Evolutionary conservation across 441 rosid species (phyloP).

Genomic region (California macrophylla): DNA sequence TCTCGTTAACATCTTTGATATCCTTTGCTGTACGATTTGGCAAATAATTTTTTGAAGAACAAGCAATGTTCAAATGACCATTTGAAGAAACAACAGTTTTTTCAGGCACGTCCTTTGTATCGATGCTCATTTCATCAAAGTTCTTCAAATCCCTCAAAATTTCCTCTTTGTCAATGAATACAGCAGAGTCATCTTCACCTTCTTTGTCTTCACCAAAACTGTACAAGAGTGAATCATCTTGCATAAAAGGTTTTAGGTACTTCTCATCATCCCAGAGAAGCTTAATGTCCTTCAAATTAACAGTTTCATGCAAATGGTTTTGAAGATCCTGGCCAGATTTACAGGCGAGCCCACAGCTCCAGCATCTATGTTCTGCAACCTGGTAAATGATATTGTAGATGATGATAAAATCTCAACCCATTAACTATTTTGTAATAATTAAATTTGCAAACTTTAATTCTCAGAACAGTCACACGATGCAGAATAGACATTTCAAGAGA

Average conservation of each 20-base stretch:
- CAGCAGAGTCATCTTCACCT: conserved; percentile 42
- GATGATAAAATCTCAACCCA: neutral
- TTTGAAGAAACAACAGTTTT: conserved; percentile 29
- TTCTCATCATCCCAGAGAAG: conserved; percentile 44
- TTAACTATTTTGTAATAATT: neutral
- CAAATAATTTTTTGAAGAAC: conserved; percentile 24
- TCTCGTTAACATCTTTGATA: conserved; percentile 53
- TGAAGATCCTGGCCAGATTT: conserved; percentile 35
- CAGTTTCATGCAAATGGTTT: conserved; percentile 37
- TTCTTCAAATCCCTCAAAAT: conserved; percentile 35
- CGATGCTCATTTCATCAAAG: conserved; percentile 34
- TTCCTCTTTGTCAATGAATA: conserved; percentile 38
- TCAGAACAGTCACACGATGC: neutral
- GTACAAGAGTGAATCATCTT: conserved; percentile 69
- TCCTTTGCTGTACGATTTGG: conserved; percentile 34
- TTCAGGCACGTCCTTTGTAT: conserved; percentile 23
- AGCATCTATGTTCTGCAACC: conserved; percentile 69
- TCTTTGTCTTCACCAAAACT: conserved; percentile 64
- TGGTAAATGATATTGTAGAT: conserved; percentile 19
- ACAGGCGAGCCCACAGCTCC: conserved; percentile 48
- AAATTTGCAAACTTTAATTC: neutral
- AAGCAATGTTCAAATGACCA: conserved; percentile 19
- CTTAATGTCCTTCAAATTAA: conserved; percentile 29
- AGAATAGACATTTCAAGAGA: neutral
- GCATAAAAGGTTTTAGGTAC: conserved; percentile 60